Conservation (phyloP, 441 rosid species). For the Theobroma grandiflorum region DNA sequence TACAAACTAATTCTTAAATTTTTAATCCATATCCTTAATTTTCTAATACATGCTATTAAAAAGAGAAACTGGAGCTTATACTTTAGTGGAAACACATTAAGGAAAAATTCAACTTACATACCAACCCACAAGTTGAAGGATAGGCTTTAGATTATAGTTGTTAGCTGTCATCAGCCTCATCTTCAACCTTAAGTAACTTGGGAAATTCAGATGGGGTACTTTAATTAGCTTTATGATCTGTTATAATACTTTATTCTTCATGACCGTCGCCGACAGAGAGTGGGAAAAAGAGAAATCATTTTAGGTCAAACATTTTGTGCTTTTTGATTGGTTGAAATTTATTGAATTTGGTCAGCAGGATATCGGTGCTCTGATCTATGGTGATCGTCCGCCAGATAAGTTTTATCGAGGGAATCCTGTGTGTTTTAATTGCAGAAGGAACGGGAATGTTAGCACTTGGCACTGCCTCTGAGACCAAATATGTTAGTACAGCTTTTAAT, state of each 20-base stretch:
- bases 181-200: slow-evolving; percentile 11
- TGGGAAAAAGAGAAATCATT: not conserved
- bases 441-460: not conserved
- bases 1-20: no score
- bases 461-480: not conserved
- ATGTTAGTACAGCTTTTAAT: not conserved
- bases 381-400: slow-evolving; percentile 2
- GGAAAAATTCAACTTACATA: no score
- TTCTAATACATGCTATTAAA: no score
- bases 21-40: no score
- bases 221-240: not conserved
- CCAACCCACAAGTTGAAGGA: not conserved
- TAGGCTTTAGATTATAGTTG: not conserved
- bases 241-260: not conserved
- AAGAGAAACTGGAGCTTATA: no score
- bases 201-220: not conserved
- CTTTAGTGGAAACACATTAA: not conserved
- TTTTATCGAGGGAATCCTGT: not conserved
- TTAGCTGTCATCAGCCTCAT: not conserved
- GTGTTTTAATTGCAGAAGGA: not conserved
- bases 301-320: not conserved
- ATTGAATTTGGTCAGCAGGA: not conserved
- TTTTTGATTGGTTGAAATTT: not conserved
- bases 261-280: slow-evolving; percentile 9
- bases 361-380: not conserved